Conservation (phyloP, 1,139 yeast species). For the Blastobotrys apis region DNA sequence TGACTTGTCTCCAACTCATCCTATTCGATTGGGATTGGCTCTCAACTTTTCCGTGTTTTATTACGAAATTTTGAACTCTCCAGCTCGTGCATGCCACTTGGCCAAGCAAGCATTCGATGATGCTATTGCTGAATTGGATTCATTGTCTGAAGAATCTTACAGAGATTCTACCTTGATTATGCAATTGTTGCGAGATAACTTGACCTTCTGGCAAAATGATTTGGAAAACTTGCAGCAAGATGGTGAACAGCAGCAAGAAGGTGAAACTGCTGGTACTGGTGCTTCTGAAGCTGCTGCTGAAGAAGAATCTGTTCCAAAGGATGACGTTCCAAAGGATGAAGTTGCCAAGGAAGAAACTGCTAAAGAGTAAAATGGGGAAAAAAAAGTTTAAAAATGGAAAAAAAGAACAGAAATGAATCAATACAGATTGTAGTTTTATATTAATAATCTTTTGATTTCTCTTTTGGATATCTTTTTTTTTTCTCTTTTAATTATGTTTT, state of each 20-base stretch:
- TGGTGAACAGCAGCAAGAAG: slow-evolving; percentile 46
- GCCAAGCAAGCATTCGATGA: slow-evolving; percentile 99
- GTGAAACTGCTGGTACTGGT: slow-evolving; percentile 32
- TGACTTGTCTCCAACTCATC: slow-evolving; percentile 97
- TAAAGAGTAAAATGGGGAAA: slow-evolving; percentile 4
- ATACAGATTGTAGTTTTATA: not conserved
- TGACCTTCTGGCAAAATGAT: slow-evolving; percentile 96
- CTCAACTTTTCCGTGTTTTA: slow-evolving; percentile 96
- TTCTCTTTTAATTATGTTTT: not conserved
- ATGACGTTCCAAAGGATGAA: slow-evolving; percentile 3
- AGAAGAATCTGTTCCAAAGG: not conserved
- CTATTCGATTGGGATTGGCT: slow-evolving; percentile 97
- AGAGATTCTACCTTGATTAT: slow-evolving; percentile 96
- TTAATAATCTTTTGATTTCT: not conserved
- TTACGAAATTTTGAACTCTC: slow-evolving; percentile 96
- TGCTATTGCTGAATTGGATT: slow-evolving; percentile 98
- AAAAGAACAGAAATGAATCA: not conserved
- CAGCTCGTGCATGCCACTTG: slow-evolving; percentile 98
- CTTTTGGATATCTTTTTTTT: no score
- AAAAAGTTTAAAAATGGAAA: not conserved
- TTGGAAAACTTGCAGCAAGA: slow-evolving; percentile 65
- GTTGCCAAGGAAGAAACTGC: slow-evolving; percentile 8
- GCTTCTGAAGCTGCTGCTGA: slow-evolving; percentile 6
- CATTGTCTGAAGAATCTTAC: slow-evolving; percentile 96
- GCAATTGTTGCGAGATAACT: slow-evolving; percentile 98